phyloP scores from a whole-genome alignment of 306 rosid genomes.

The Citrullus mucosospermus region DNA sequence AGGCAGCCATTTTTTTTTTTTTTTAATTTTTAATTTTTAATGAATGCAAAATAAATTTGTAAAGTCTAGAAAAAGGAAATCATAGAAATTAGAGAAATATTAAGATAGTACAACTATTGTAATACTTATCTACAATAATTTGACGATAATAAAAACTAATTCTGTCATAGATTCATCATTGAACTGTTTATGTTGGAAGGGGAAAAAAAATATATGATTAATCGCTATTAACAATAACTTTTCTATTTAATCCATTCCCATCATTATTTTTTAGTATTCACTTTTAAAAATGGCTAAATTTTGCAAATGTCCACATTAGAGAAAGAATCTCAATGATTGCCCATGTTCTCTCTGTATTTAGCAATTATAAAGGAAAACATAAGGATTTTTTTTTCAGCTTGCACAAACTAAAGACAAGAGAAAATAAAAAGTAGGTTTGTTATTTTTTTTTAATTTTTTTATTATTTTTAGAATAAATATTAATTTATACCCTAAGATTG shows the following conservation, averaged over 20 bases:
- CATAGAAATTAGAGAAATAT: background rate
- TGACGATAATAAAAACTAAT: background rate
- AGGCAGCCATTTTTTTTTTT: no score
- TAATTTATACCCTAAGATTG: no score
- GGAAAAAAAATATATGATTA: background rate
- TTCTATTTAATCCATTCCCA: background rate
- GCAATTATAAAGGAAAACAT: background rate
- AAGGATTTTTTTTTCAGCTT: background rate
- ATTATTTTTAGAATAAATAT: no score
- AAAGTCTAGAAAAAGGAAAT: background rate
- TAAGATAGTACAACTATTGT: background rate
- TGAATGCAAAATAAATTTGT: background rate
- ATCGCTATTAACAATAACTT: background rate
- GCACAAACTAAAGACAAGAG: no score
- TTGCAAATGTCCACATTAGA: background rate
- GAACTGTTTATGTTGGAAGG: background rate
- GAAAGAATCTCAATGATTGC: constrained; percentile 4
- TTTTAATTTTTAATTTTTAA: no score
- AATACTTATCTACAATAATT: background rate
- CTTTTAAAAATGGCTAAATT: background rate
- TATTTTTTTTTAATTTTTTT: background rate
- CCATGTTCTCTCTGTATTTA: background rate
- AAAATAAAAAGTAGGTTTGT: background rate
- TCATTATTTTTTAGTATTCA: background rate
- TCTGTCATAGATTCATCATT: background rate